Percentiles rank a stretch among this genome's conserved stretches.
These are phyloP conservation scores for Leccinum pellstonianum DNA, from an alignment of 768 basidiomycete species.

Conservation along the genomic window DNA sequence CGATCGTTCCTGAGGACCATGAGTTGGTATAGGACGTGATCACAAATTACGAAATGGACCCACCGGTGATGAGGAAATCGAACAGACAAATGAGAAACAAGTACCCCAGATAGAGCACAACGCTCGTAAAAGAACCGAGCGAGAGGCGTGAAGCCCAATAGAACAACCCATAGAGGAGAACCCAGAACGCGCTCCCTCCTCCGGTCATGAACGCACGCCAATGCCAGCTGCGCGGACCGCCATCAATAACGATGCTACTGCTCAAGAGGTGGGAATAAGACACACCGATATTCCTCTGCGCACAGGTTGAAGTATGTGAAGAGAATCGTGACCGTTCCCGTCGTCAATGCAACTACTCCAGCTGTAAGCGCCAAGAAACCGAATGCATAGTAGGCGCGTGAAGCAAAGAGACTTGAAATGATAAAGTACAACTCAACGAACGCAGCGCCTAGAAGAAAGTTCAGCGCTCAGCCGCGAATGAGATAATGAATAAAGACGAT, in stretches of 20 bases:
- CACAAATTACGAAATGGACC: conserved; percentile 2
- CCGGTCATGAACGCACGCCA: conserved; percentile 94
- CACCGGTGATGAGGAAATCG: conserved; percentile 86
- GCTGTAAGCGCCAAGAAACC: conserved; percentile 91
- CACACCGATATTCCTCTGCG: conserved; percentile 89
- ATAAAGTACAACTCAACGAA: conserved; percentile 96
- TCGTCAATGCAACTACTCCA: conserved; percentile 77
- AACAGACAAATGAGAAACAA: conserved; percentile 78
- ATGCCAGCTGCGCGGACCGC: conserved; percentile 69
- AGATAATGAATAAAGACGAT: conserved; percentile 1
- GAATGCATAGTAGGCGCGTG: conserved; percentile 93
- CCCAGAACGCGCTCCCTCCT: conserved; percentile 91
- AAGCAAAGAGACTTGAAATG: conserved; percentile 87
- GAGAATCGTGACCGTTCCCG: conserved; percentile 87
- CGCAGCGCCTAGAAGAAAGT: conserved; percentile 65
- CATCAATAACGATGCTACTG: conserved; percentile 3
- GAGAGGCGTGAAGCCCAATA: conserved; percentile 88
- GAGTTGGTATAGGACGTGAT: not conserved
- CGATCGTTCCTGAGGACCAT: conserved; percentile 71
- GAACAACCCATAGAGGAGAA: conserved; percentile 83
- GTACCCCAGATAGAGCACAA: conserved; percentile 88
- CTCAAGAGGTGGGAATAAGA: not conserved
- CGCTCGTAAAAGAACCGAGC: conserved; percentile 76
- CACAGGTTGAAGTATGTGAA: conserved; percentile 91
- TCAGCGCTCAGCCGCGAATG: not conserved